Percentiles rank a stretch among this genome's conserved stretches.
These are phyloP conservation scores for Boechera retrofracta DNA, from an alignment of 345 rosid species.

Conservation along the genomic window DNA sequence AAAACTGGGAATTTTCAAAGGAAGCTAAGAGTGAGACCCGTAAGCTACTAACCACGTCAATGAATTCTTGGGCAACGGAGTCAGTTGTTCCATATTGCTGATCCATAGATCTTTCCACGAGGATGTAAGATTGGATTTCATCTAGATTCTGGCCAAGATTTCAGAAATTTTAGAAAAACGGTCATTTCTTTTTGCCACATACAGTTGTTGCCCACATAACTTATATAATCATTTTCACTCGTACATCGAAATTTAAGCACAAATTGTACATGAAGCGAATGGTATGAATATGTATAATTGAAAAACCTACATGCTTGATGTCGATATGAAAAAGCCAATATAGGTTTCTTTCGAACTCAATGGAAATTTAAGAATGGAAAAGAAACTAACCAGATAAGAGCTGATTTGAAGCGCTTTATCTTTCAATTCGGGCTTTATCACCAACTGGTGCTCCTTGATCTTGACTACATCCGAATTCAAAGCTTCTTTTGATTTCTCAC, in stretches of 20 bases:
- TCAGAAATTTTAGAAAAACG: constrained; percentile 10
- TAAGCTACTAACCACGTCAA: constrained; percentile 64
- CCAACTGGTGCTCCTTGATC: constrained; percentile 64
- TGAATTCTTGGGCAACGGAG: constrained; percentile 55
- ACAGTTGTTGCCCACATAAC: neutral
- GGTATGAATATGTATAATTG: neutral
- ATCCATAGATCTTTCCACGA: constrained; percentile 69
- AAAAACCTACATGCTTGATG: neutral
- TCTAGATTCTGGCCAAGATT: constrained; percentile 69
- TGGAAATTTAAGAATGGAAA: neutral
- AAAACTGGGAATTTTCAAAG: neutral
- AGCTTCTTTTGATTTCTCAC: constrained; percentile 71
- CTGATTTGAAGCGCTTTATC: constrained; percentile 73
- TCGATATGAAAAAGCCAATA: neutral
- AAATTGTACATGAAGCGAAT: neutral
- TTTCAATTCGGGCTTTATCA: constrained; percentile 62
- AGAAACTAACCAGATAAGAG: constrained; percentile 63
- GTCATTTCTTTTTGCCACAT: neutral
- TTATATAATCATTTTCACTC: neutral
- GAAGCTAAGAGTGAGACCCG: neutral
- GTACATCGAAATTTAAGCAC: neutral
- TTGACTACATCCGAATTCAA: constrained; percentile 61
- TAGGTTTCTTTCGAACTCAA: neutral
- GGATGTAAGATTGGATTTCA: constrained; percentile 87
- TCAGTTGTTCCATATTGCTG: constrained; percentile 46